Evolutionary conservation across 1,284 basidiomycete species (phyloP), one percentile per base, ranked within the genome.

Genomic region (Puccinia polysora): DNA sequence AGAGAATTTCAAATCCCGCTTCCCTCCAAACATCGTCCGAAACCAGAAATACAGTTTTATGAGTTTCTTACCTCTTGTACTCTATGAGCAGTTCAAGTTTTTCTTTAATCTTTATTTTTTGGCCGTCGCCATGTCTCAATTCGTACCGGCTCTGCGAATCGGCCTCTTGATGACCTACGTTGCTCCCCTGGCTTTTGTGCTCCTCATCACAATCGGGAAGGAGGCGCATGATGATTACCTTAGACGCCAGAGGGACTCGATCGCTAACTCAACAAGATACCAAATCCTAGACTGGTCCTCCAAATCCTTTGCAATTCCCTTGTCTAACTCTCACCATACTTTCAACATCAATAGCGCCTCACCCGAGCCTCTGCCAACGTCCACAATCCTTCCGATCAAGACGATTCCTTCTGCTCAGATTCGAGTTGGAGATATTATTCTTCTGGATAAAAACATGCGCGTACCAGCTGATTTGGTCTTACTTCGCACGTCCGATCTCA

Each of bases 41-140:
- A 99, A 99, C 78, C 95, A 97, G 80, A 99, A 99, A 82, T 98
- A 98, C 84, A 96, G 92, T 78, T 82, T 90, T 63, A 84, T 92
- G 81, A 91, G 91, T 8, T 98, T 98, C 83, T 84, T 99, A 3
- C 95, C 95, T 0, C 85, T 97, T 74, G 94, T 98, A 52, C 87
- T 98, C 79, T 98, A 97, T 81, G 94, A 97, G 80, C 96, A 98
- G 81, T 99, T 98, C 88, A 98, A 97, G 81, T 97, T 96, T 84
- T 99, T 99, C 84, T 98, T 97, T 87, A 99, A 99, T 80, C 85
- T 98, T 14, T 99, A 98, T 81, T 99, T 99, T 79, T 86, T 98
- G 3, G 87, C 97, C 14, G 96, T 99, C 15, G 95, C 96, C 0
- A 83, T 98, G 3, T 93, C 90, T 34, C 95, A 98, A 80, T 97